Percentiles rank a stretch among this genome's conserved stretches.
These are phyloP conservation scores for Nemophila menziesii DNA, from an alignment of 257 asterid species.

Conservation along the genomic window DNA sequence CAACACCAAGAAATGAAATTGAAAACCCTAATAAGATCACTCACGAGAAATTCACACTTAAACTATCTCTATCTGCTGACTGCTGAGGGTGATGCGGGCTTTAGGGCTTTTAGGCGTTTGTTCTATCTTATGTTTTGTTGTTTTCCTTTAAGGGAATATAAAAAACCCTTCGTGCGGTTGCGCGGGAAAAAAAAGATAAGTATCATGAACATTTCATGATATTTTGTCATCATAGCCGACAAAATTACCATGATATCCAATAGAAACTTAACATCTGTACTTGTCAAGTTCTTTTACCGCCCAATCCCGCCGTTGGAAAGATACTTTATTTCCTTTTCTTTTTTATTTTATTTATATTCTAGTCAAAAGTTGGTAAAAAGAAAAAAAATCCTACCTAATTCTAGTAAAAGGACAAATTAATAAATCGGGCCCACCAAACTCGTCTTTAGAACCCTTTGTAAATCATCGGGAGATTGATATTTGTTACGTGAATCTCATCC, in stretches of 20 bases:
- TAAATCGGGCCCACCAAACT: too few relatives aligned
- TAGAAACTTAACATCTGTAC: background rate
- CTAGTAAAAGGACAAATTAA: too few relatives aligned
- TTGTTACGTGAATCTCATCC: too few relatives aligned
- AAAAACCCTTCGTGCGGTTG: slow-evolving; percentile 17
- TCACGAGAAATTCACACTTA: too few relatives aligned
- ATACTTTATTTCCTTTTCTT: too few relatives aligned
- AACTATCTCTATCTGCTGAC: background rate
- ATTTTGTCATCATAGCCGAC: background rate
- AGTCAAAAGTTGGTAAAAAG: too few relatives aligned
- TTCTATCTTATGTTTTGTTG: too few relatives aligned
- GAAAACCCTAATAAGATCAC: background rate
- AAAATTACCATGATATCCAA: background rate
- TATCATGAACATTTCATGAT: slow-evolving; percentile 6
- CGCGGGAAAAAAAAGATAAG: slow-evolving; percentile 43
- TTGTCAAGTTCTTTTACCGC: background rate
- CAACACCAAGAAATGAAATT: background rate
- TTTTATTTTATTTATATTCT: too few relatives aligned
- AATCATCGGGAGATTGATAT: too few relatives aligned
- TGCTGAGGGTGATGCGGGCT: background rate
- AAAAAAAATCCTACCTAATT: too few relatives aligned
- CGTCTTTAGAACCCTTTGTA: too few relatives aligned
- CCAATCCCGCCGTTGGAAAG: background rate
- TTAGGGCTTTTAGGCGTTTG: background rate
- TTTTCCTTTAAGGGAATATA: slow-evolving; percentile 14